Evolutionary conservation across 768 basidiomycete species (phyloP).

Genomic region (Macrolepiota dolichaula): DNA sequence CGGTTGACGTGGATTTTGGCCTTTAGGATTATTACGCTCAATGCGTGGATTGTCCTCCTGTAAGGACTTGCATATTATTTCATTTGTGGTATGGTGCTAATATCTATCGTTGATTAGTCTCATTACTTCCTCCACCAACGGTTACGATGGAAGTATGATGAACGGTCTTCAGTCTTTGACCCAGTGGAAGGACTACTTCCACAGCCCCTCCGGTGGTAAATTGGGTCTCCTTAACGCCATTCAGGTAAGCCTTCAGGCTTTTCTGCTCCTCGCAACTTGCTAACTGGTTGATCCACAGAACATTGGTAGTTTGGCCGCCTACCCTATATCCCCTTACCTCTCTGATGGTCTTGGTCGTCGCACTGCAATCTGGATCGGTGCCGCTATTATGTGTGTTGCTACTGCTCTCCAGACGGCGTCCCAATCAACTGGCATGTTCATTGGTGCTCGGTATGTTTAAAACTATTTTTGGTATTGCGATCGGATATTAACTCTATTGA

Average conservation of each 20-base stretch:
- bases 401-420: conserved; percentile 68
- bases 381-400: conserved; percentile 66
- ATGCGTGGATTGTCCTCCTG: conserved; percentile 70
- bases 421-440: conserved; percentile 75
- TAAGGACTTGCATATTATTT: conserved; percentile 24
- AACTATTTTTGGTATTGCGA: not conserved
- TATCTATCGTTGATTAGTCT: conserved; percentile 35
- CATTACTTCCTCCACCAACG: conserved; percentile 73
- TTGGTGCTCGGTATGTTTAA: conserved; percentile 62
- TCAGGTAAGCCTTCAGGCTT: conserved; percentile 42
- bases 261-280: not conserved
- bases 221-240: conserved; percentile 74
- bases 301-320: conserved; percentile 64
- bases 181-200: conserved; percentile 64
- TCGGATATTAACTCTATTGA: not conserved
- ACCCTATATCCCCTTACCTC: conserved; percentile 68
- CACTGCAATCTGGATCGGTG: conserved; percentile 62
- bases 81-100: not conserved
- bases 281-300: conserved; percentile 36
- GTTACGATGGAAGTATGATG: conserved; percentile 79
- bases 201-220: conserved; percentile 50
- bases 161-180: conserved; percentile 69
- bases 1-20: not conserved
- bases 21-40: conserved; percentile 53
- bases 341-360: conserved; percentile 74